These are phyloP conservation scores for Cyberlindnera suaveolens DNA, from an alignment of 805 yeast genomes.

Conservation along the genomic window DNA sequence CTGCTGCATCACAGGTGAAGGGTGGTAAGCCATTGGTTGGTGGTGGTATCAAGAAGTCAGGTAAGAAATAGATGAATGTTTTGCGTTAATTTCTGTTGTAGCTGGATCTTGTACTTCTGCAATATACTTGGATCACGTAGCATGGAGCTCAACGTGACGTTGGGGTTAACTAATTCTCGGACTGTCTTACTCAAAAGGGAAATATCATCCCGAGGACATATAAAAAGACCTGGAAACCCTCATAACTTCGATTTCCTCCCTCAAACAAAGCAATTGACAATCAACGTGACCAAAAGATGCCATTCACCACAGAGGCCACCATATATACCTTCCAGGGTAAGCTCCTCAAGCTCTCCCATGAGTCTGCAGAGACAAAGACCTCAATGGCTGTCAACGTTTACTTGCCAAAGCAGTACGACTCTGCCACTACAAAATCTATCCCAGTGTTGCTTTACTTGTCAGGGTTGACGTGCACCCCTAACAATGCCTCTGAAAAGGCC, in stretches of 20 bases:
- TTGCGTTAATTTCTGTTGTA: conserved; percentile 4
- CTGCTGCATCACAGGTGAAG: conserved; percentile 78
- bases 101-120: neutral
- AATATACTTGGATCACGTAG: too few relatives aligned
- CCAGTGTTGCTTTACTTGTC: conserved; percentile 80
- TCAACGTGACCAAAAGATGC: conserved; percentile 6
- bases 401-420: conserved; percentile 52
- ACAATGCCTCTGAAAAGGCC: conserved; percentile 92
- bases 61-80: conserved; percentile 36
- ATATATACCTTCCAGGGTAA: conserved; percentile 62
- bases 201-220: neutral
- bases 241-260: neutral
- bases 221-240: neutral
- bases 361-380: conserved; percentile 57
- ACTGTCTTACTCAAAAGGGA: neutral
- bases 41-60: conserved; percentile 94
- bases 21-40: conserved; percentile 89
- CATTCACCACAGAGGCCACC: conserved; percentile 22
- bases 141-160: too few relatives aligned
- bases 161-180: too few relatives aligned
- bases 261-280: neutral
- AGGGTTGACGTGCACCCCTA: conserved; percentile 90
- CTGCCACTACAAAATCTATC: conserved; percentile 29
- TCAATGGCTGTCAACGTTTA: conserved; percentile 81
- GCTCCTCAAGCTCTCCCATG: conserved; percentile 68